Evolutionary conservation across 139 green algal species (phyloP).

Genomic region (Pleodorina starrii): DNA sequence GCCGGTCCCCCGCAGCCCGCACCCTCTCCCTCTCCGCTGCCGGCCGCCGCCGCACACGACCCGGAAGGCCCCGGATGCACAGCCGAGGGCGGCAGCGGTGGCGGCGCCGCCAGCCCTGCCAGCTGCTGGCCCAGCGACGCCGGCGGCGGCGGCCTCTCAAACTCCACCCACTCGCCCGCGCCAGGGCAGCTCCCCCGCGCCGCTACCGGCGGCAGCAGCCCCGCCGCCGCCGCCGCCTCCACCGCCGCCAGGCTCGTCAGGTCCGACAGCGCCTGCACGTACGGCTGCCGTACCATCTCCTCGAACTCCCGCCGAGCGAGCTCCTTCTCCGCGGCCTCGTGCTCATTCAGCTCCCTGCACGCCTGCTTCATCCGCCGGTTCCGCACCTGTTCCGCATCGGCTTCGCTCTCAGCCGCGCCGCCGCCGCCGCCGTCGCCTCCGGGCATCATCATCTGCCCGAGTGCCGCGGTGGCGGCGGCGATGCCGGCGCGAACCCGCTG

Average conservation of each 20-base stretch:
- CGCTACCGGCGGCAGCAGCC: constrained; percentile 38
- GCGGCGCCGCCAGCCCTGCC: neutral
- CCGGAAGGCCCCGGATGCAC: neutral
- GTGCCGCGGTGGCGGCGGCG: too few species aligned
- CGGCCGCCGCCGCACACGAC: neutral
- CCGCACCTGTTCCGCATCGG: neutral
- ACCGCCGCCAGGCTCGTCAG: constrained; percentile 9
- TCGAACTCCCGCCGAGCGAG: neutral
- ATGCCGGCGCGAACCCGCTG: too few species aligned
- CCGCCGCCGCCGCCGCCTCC: constrained; percentile 14
- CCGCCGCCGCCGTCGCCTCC: neutral
- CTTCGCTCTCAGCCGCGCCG: neutral
- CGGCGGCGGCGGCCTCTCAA: neutral
- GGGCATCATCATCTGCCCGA: too few species aligned
- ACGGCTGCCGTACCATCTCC: constrained; percentile 21
- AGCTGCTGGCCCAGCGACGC: neutral
- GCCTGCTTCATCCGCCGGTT: neutral
- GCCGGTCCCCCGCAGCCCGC: neutral
- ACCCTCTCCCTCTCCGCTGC: neutral
- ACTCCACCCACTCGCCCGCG: constrained; percentile 43
- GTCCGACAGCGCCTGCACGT: constrained; percentile 26
- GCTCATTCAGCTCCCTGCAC: neutral
- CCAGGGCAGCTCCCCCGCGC: neutral
- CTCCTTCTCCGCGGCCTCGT: neutral
- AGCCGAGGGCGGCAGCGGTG: neutral